Percentiles rank a stretch among this genome's conserved stretches.
phyloP scores from a whole-genome alignment of 2,329 filamentous ascomycete genomes.

The Stagonosporopsis cucurbitacearum region DNA sequence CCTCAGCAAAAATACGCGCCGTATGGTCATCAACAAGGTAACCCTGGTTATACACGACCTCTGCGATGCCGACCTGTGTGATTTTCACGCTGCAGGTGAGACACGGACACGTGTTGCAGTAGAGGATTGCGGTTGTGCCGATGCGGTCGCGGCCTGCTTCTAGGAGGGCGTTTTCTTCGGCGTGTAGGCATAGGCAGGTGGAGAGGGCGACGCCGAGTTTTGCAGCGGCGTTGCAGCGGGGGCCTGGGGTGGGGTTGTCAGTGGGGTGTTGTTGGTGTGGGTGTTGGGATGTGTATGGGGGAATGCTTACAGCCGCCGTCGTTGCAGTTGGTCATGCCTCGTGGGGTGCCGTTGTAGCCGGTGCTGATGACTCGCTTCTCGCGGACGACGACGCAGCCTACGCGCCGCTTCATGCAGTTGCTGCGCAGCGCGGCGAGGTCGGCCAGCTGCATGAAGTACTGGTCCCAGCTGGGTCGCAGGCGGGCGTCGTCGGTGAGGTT shows the following conservation, averaged over 20 bases:
- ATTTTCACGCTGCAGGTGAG: conserved; percentile 99
- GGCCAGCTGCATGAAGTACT: conserved; percentile 98
- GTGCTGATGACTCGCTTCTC: conserved; percentile 89
- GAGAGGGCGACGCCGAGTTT: conserved; percentile 75
- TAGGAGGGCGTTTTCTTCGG: conserved; percentile 94
- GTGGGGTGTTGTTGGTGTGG: too few relatives aligned
- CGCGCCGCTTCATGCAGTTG: conserved; percentile 98
- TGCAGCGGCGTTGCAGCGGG: conserved; percentile 79
- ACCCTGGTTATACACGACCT: conserved; percentile 92
- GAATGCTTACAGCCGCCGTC: conserved; percentile 77
- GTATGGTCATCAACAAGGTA: conserved; percentile 92
- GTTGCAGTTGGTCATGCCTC: conserved; percentile 86
- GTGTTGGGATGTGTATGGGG: not conserved
- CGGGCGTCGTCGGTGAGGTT: conserved; percentile 80
- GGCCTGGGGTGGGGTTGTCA: conserved; percentile 45
- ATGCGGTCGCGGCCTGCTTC: conserved; percentile 94
- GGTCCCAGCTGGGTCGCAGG: conserved; percentile 89
- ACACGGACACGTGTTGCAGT: conserved; percentile 96
- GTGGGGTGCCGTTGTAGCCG: conserved; percentile 96
- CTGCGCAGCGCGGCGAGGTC: conserved; percentile 86
- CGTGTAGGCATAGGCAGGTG: conserved; percentile 95
- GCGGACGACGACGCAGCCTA: conserved; percentile 90
- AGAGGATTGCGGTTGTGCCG: conserved; percentile 79
- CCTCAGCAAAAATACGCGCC: conserved; percentile 80
- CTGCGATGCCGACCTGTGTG: conserved; percentile 90